Base-by-base conservation (phyloP, 768 basidiomycete genomes). In the Leucocoprinus leucothites region DNA sequence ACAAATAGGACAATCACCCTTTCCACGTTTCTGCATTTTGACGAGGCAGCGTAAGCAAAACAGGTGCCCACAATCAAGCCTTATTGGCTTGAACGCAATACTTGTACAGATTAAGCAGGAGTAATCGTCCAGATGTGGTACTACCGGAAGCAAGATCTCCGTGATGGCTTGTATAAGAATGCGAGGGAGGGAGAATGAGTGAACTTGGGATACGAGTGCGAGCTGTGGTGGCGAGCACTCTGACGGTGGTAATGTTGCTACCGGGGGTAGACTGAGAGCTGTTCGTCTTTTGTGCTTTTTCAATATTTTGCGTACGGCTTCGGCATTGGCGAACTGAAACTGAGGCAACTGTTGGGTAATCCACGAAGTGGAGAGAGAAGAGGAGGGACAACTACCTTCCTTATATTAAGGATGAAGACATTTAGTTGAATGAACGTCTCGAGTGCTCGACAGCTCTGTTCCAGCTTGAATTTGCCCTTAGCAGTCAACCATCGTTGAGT, bases 231-330 rank as follows among this genome's bases (percentile, higher is more conserved):
- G 58, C 24, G 48, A 16, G 47, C 43, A 16, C 11, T n/a, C 43
- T 24, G 45, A 60, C 6, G 40, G 53, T 25, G 36, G 59, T 11
- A 11, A 31, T 5, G 31, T 5, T 31, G 31, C 31, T 31, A 53
- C 52, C 69, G 49, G 16, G 63, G 53, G 50, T 78, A 60, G 88
- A 75, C 1, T 90, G 88, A 98, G 74, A 0, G 89, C 84, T 0
- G 94, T 96, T 3, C 91, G 85, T 66, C 96, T 96, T 25, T 89
- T 80, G 65, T 95, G 94, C 65, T 97, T 97, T 77, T 96, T 96
- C 49, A 96, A 80, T 57, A 94, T 94, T 72, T 97, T 97, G 35
- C 93, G 83, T 1, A 87, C 89, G 1, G 94, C 94, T 68, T 96
- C 93, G 6, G 86, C 78, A 64, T 92, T 96, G 6, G 91, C 93